Evolutionary conservation across 495 filamentous ascomycete species (phyloP), one percentile per base, ranked within the genome.

Genomic region (Daldinia caldariorum): DNA sequence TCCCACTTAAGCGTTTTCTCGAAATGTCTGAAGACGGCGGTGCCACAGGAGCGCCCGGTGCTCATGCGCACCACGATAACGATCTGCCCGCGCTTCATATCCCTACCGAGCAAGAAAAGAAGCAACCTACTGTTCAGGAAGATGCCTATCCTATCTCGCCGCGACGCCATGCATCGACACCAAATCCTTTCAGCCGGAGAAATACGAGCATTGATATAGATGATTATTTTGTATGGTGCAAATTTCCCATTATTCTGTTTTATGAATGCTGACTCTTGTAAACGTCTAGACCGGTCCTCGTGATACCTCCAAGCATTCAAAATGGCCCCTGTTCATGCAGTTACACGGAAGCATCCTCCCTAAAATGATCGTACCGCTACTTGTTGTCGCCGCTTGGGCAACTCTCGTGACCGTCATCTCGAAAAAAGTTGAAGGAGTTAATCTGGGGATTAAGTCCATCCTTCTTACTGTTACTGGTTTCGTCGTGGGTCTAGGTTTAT

Each of bases 381-480:
- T 89, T 22, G 83, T 88, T 65, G 84, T 95, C 6, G 91, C 80
- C 9, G 76, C 72, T 18, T 96, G 93, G 93, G 80, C 92, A 3
- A 90, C 87, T 5, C 66, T 84, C 2, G 88, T 96, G 67, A 93
- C 91, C 4, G 79, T 79, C 22, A 83, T 96, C 58, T 88, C 82
- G 18, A 74, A 82, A 58, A 82, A 81, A 32, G 83, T 87, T 26
- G 76, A 86, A 34, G 43, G 67, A 71, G 87, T 88, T 63, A 80
- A 85, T 78, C 79, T 92, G 2, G 85, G 85, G 20, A 88, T 95
- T 29, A 84, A 86, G 67, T 87, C 84, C 22, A 84, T 94, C 59
- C 83, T 97, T 8, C 85, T 97, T 37, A 96, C 92, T 13, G 89
- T 96, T 10, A 87, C 92, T 31, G 93, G 92, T 89, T 95, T 97